A percentile compares a stretch with the other conserved stretches of the same genome.
Evolutionary conservation across 331 rosid species (phyloP).

Genomic region (Ulmus americana): DNA sequence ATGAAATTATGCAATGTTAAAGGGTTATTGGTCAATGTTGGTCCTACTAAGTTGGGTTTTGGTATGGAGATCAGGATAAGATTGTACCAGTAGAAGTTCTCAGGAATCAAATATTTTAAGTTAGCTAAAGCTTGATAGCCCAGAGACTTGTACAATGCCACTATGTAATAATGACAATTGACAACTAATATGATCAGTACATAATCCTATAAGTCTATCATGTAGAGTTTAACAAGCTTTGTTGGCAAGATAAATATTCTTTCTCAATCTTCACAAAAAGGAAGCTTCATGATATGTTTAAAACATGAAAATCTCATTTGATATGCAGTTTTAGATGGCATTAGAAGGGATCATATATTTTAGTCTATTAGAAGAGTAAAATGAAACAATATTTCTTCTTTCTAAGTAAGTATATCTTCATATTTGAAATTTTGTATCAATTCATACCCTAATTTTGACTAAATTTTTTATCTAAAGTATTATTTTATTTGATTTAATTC

Average conservation of each 20-base stretch:
- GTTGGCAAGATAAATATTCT: constrained; percentile 1
- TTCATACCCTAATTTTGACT: too few species aligned
- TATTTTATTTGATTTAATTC: too few species aligned
- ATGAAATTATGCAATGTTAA: not conserved
- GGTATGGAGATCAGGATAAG: not conserved
- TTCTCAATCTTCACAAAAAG: too few species aligned
- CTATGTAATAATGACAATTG: not conserved
- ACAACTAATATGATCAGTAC: not conserved
- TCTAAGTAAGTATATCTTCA: too few species aligned
- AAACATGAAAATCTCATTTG: too few species aligned
- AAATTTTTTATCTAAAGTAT: too few species aligned
- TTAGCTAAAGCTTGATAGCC: not conserved
- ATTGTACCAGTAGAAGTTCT: not conserved
- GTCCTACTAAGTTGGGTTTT: constrained; percentile 10
- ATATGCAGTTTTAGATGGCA: too few species aligned
- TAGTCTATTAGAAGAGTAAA: too few species aligned
- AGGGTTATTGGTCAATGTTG: not conserved
- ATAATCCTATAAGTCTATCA: constrained; percentile 1
- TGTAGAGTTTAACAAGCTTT: not conserved
- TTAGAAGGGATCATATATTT: too few species aligned
- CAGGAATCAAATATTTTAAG: not conserved
- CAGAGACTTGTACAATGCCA: constrained; percentile 6
- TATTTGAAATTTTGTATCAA: too few species aligned
- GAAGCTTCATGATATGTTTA: too few species aligned
- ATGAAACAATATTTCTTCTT: too few species aligned